A percentile compares a stretch with the other conserved stretches of the same genome.
Evolutionary conservation across 257 asterid genomes (phyloP).

Genomic region (Petunia secreta): DNA sequence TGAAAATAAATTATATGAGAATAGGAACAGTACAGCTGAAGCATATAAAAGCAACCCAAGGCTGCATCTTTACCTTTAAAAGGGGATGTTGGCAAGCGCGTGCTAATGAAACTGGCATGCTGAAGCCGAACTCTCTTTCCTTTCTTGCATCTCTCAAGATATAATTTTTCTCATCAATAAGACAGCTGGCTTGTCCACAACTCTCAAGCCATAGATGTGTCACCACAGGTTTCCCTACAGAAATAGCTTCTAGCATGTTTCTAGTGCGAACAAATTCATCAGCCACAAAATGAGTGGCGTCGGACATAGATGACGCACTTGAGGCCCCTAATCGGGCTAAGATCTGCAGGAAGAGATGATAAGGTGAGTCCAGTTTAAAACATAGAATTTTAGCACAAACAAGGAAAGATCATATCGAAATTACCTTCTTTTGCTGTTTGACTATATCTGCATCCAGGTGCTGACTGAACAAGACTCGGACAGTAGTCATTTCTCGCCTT

Average conservation of each 20-base stretch:
- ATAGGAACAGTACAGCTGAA: neutral
- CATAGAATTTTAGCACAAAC: conserved; percentile 16
- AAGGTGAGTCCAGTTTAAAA: conserved; percentile 30
- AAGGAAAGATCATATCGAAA: neutral
- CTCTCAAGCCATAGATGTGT: conserved; percentile 87
- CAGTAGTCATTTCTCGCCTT: conserved; percentile 70
- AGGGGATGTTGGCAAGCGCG: conserved; percentile 80
- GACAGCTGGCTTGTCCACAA: conserved; percentile 83
- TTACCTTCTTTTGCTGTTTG: conserved; percentile 85
- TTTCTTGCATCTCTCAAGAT: conserved; percentile 81
- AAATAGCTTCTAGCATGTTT: conserved; percentile 97
- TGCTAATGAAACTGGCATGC: conserved; percentile 78
- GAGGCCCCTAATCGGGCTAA: conserved; percentile 79
- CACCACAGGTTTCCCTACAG: conserved; percentile 87
- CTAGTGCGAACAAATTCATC: conserved; percentile 92
- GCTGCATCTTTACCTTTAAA: conserved; percentile 57
- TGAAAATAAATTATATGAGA: conserved; percentile 48
- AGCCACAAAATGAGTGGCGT: conserved; percentile 93
- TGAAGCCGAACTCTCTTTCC: conserved; percentile 88
- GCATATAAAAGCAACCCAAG: conserved; percentile 28
- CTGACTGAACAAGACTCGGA: conserved; percentile 87
- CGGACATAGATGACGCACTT: conserved; percentile 65
- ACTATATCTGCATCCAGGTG: conserved; percentile 75
- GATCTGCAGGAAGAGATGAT: conserved; percentile 46
- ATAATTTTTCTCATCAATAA: conserved; percentile 77